Evolutionary conservation across 1,284 basidiomycete genomes (phyloP).

Genomic region (Melampsora abietis-canadensis): DNA sequence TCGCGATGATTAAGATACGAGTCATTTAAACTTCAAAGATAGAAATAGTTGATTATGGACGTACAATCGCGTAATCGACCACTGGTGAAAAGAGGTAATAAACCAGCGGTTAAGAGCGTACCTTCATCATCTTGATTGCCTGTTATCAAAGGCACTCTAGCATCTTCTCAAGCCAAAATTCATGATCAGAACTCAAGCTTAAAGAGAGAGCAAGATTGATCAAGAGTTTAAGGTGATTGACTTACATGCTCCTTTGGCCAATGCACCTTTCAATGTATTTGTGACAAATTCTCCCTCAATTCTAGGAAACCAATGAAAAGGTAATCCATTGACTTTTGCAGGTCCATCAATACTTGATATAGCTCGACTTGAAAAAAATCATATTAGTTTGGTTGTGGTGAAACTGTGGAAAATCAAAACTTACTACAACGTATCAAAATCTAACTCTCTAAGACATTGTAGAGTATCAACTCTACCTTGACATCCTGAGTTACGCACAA

Average conservation of each 20-base stretch:
- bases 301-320: not conserved
- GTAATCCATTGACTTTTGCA: not conserved
- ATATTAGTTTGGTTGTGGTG: too few relatives aligned
- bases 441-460: not conserved
- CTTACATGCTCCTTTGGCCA: not conserved
- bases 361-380: not conserved
- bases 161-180: not conserved
- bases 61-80: not conserved
- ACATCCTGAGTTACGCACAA: not conserved
- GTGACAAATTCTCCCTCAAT: slow-evolving; percentile 2
- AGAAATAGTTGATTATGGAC: not conserved
- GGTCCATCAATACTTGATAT: not conserved
- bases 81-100: not conserved
- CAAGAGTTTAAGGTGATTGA: too few relatives aligned
- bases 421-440: not conserved
- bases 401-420: not conserved
- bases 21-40: too few relatives aligned
- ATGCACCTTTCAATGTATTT: not conserved
- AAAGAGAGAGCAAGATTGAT: too few relatives aligned
- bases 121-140: slow-evolving; percentile 13
- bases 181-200: too few relatives aligned
- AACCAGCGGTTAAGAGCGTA: not conserved
- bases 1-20: too few relatives aligned
- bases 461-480: not conserved
- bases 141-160: not conserved